Evolutionary conservation across 176 grass and related monocot genomes (phyloP).

Genomic region (Musa schizocarpa): DNA sequence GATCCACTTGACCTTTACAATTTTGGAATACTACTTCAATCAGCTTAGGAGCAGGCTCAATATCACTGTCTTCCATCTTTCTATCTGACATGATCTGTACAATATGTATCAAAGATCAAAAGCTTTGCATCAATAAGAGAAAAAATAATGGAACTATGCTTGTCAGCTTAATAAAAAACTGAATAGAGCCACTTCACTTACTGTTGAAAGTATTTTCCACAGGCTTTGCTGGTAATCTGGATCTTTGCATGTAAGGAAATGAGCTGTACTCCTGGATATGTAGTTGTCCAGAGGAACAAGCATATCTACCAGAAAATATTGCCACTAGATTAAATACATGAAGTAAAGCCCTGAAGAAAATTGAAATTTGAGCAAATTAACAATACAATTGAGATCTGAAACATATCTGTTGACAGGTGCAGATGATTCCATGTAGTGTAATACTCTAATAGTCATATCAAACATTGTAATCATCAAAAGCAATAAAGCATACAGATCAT

Average conservation of each 20-base stretch:
- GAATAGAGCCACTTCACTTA: constrained; percentile 29
- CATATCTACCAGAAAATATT: constrained; percentile 42
- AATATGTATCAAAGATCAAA: neutral
- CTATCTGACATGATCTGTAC: constrained; percentile 65
- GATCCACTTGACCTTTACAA: constrained; percentile 77
- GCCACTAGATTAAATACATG: neutral
- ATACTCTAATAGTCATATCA: neutral
- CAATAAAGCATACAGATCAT: neutral
- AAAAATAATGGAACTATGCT: neutral
- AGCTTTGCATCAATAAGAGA: neutral
- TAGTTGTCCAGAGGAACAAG: constrained; percentile 88
- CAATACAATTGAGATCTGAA: neutral
- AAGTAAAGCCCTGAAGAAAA: neutral
- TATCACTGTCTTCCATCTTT: constrained; percentile 82
- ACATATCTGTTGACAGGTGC: neutral
- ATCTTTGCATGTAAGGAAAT: constrained; percentile 74
- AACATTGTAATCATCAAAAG: neutral
- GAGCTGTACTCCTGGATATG: constrained; percentile 61
- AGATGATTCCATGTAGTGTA: neutral
- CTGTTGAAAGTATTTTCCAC: constrained; percentile 64
- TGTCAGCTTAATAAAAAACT: constrained; percentile 1
- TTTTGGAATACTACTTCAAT: constrained; percentile 89
- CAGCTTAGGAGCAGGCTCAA: constrained; percentile 78
- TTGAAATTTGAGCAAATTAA: neutral
- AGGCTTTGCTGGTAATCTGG: constrained; percentile 85